A percentile compares a stretch with the other conserved stretches of the same genome.
Conservation (phyloP, 2,329 filamentous ascomycete species). For the Neonectria neomacrospora region DNA sequence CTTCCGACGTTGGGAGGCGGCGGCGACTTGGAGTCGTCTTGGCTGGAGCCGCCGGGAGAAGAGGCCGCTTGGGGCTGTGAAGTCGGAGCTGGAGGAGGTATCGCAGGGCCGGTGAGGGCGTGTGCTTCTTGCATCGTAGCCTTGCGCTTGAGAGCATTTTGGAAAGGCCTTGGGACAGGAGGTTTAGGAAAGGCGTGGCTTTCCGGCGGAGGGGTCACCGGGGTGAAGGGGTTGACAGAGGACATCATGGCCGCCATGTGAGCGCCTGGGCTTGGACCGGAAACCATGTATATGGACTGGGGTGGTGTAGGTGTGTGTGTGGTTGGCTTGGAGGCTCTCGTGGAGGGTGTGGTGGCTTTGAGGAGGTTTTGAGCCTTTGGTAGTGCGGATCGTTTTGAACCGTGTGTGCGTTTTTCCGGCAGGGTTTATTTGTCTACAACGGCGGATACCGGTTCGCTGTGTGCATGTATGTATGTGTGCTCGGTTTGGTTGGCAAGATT, state of each 20-base stretch:
- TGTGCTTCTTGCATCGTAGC: constrained; percentile 41
- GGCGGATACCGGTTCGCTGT: background rate
- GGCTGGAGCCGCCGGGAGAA: constrained; percentile 35
- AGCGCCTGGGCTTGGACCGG: constrained; percentile 32
- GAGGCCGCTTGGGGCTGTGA: constrained; percentile 41
- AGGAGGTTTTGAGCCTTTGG: background rate
- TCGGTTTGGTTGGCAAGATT: background rate
- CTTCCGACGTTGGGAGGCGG: constrained; percentile 38
- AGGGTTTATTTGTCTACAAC: background rate
- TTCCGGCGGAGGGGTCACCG: constrained; percentile 46
- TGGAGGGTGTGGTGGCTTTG: background rate
- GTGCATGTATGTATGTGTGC: background rate
- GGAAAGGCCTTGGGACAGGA: constrained; percentile 43
- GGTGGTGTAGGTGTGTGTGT: constrained; percentile 2
- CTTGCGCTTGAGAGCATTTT: constrained; percentile 44
- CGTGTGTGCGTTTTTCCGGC: background rate
- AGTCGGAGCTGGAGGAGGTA: constrained; percentile 34
- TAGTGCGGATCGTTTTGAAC: background rate
- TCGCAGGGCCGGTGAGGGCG: constrained; percentile 35
- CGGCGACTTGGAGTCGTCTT: constrained; percentile 37
- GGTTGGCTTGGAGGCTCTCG: background rate
- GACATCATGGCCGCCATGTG: constrained; percentile 47
- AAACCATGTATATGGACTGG: constrained; percentile 35
- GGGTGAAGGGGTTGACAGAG: constrained; percentile 46
- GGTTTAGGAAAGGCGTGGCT: constrained; percentile 46